phyloP scores from a whole-genome alignment of 257 asterid genomes.

The Solanum ahanhuiri region DNA sequence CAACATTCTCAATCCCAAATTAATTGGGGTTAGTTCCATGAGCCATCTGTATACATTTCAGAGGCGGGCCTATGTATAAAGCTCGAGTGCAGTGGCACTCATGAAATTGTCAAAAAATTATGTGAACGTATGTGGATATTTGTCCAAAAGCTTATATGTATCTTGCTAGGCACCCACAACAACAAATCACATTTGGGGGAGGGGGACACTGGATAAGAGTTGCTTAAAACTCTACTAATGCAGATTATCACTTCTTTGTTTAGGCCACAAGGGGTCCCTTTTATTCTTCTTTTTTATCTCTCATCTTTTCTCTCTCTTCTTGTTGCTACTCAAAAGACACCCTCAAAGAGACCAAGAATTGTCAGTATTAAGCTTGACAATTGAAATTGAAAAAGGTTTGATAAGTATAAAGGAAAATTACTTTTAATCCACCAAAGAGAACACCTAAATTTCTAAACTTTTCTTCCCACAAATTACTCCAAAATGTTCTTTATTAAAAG shows the following conservation, averaged over 20 bases:
- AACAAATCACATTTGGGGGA: too few relatives aligned
- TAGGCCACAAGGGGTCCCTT: too few relatives aligned
- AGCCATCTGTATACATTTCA: not conserved
- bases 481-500: not conserved
- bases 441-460: not conserved
- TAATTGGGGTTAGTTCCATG: not conserved
- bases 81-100: not conserved
- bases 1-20: not conserved
- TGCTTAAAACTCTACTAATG: too few relatives aligned
- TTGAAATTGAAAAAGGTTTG: not conserved
- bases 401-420: not conserved
- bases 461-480: not conserved
- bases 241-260: too few relatives aligned
- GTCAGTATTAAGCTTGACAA: not conserved
- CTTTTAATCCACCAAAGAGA: not conserved
- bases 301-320: too few relatives aligned
- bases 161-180: not conserved
- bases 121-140: not conserved
- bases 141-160: not conserved
- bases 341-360: not conserved
- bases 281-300: too few relatives aligned
- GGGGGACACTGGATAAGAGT: too few relatives aligned
- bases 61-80: not conserved
- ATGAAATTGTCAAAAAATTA: not conserved
- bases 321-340: too few relatives aligned